Base-by-base conservation (phyloP, 108 stramenopile genomes). In the Hondaea fermentalgiana region DNA sequence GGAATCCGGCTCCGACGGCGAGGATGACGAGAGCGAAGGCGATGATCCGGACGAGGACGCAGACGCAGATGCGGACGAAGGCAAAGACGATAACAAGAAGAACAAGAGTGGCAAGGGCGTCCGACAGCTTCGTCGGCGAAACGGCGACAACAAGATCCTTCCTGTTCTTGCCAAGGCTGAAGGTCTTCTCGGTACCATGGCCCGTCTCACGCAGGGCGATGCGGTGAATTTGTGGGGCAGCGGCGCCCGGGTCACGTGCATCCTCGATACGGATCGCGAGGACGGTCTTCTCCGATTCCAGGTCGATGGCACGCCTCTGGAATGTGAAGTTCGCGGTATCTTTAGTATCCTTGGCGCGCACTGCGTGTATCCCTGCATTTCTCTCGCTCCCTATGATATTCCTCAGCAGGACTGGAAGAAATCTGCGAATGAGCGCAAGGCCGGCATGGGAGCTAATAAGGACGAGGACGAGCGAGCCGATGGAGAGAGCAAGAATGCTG, bases 331-430 rank as follows among this genome's bases (percentile, higher is more conserved):
- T 17, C 53, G 28, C 10, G 58, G 88, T 2, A 23, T 90, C 53
- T 90, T 87, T 42, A 25, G 45, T 14, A 71, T 58, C 17, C 90
- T 90, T 17, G 88, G 90, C 16, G 60, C 58, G 17, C n/a, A 59
- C 25, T 60, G 23, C 19, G n/a, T 88, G 59, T 90, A 83, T 47
- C 90, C 90, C 17, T 69, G 60, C 53, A 45, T 90, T 5, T 88
- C 58, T 14, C 5, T 90, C 16, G 51, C 72, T 5, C 90, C 90
- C 0, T 87, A 53, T 21, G 90, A 90, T 28, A 57, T 57, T 57
- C 55, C 55, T 45, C 76, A 53, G 49, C 76, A 83, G 76, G 28
- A 83, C 4, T 12, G 45, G 76, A 25, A 6, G 76, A 83, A 16
- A 25, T 16, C 72, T 29, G 29, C 28, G 17, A 2, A 35, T 35